A percentile compares a stretch with the other conserved stretches of the same genome.
Conservation (phyloP, 306 rosid genomes). For the Purshia tridentata region DNA sequence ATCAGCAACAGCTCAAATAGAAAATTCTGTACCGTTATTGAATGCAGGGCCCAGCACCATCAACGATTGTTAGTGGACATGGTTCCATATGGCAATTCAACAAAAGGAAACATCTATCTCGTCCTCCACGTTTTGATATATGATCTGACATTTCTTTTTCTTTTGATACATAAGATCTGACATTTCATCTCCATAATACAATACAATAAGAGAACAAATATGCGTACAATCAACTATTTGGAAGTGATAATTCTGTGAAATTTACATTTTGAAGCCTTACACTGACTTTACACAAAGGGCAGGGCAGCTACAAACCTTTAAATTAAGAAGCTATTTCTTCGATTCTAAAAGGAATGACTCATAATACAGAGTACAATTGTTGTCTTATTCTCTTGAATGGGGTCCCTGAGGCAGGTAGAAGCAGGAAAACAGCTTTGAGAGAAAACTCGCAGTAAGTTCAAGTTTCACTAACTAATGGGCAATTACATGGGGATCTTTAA, state of each 20-base stretch:
- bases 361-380: not conserved
- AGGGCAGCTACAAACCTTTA: constrained; percentile 3
- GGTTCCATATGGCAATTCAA: not conserved
- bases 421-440: not conserved
- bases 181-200: constrained; percentile 9
- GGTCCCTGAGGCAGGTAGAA: constrained; percentile 17
- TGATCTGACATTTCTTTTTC: not conserved
- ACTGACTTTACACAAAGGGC: constrained; percentile 16
- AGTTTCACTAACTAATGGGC: constrained; percentile 3
- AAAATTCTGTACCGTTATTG: no score
- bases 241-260: constrained; percentile 9
- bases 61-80: not conserved
- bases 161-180: not conserved
- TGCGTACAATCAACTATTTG: not conserved
- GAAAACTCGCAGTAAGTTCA: constrained; percentile 6
- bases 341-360: not conserved
- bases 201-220: not conserved
- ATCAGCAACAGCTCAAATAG: no score
- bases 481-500: constrained; percentile 10
- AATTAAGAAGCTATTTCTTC: not conserved
- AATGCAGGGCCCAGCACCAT: no score
- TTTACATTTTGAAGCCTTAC: constrained; percentile 14
- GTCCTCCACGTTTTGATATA: not conserved
- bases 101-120: not conserved
- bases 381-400: constrained; percentile 11